Base-by-base conservation (phyloP, 768 basidiomycete genomes). In the Gyrodon lividus region DNA sequence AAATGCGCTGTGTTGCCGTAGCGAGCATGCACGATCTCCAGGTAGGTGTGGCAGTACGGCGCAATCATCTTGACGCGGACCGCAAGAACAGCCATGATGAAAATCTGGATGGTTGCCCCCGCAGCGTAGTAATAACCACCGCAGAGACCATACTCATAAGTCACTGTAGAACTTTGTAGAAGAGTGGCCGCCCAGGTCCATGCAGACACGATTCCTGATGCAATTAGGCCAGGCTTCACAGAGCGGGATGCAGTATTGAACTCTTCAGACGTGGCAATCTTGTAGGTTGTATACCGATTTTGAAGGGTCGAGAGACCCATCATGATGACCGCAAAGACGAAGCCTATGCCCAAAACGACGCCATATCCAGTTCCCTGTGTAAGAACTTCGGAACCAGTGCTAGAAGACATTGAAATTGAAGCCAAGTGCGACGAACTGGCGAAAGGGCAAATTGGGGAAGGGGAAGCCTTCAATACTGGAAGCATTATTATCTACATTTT, bases 1-100 rank as follows among this genome's bases (percentile, higher is more conserved):
- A 66, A 43, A 39, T 68, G 68, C 3, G 67, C 65, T 6, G 50
- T 35, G 28, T 60, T 61, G n/a, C 67, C 67, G 42, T 63, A 66
- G 24, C 66, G 61, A 33, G 61, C 59, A 17, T 66, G 59, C 38
- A 69, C 63, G 41, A 73, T 70, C 58, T 73, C 70, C 38, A 70
- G 64, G 57, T 68, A 72, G 2, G 71, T 73, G 45, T 66, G 67
- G 13, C 69, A 69, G 24, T 63, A 64, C 5, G 67, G 69, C 12
- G 70, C 71, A 38, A 67, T 70, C 58, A 60, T 56, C 56, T 72
- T 72, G 30, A 70, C 61, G 26, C 63, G 58, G 26, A 60, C 58
- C 5, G 65, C 60, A 47, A 66, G 54, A 40, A 59, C 48, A 31
- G 61, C 46, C 63, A 65, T 61, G 24, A 63, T 31, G 48, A 63